Conservation (phyloP, 2,329 filamentous ascomycete genomes). For the Clarireedia hainanense region DNA sequence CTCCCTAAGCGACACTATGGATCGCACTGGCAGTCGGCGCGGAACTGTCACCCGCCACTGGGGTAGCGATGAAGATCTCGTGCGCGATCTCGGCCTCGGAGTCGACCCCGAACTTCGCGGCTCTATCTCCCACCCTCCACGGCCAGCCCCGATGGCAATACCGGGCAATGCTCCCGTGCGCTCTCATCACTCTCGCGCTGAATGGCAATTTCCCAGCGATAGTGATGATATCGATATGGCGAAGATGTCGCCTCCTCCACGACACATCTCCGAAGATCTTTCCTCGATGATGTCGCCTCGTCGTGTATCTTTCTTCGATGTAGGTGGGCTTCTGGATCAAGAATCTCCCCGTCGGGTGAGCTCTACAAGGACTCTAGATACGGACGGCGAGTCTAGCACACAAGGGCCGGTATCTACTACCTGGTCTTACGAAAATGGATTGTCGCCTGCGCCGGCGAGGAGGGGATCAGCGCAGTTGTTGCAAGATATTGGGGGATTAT, state of each 20-base stretch:
- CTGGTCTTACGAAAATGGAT: slow-evolving; percentile 17
- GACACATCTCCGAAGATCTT: slow-evolving; percentile 18
- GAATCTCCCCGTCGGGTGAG: slow-evolving; percentile 28
- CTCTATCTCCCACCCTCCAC: slow-evolving; percentile 13
- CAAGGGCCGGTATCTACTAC: slow-evolving; percentile 14
- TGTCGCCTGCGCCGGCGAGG: slow-evolving; percentile 38
- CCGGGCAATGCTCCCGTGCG: slow-evolving; percentile 21
- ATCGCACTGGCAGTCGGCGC: slow-evolving; percentile 35
- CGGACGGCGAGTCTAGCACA: slow-evolving; percentile 23
- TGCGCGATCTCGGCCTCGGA: slow-evolving; percentile 68
- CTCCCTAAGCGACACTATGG: slow-evolving; percentile 54
- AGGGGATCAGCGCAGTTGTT: slow-evolving; percentile 50
- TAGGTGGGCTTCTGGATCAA: slow-evolving; percentile 65
- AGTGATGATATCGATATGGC: slow-evolving; percentile 38
- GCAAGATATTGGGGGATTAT: slow-evolving; percentile 51
- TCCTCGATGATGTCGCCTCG: slow-evolving; percentile 40
- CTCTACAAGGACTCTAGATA: slow-evolving; percentile 21
- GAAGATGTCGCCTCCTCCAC: slow-evolving; percentile 17
- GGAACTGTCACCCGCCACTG: slow-evolving; percentile 54
- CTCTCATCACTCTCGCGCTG: slow-evolving; percentile 12
- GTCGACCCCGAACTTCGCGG: slow-evolving; percentile 46
- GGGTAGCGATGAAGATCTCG: slow-evolving; percentile 89
- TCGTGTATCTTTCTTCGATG: slow-evolving; percentile 75
- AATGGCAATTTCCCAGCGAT: slow-evolving; percentile 27
- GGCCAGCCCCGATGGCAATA: slow-evolving; percentile 28